Evolutionary conservation across 75 land plant species (phyloP).

Genomic region (Larix kaempferi): DNA sequence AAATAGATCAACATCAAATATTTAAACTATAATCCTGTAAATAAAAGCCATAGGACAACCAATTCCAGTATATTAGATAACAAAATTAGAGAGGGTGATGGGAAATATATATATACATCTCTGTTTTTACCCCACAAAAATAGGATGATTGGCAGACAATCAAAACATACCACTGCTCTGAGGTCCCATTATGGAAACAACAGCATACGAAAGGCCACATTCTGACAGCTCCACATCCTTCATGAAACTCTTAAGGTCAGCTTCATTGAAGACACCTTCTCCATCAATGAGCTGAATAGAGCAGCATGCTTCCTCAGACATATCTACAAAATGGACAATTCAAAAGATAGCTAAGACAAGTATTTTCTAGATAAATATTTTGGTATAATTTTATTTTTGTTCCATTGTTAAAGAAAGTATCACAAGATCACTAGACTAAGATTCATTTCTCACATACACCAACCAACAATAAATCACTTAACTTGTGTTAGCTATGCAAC

Average conservation of each 20-base stretch:
- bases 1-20: no score
- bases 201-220: conserved; percentile 87
- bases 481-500: background rate
- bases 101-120: no score
- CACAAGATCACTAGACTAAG: background rate
- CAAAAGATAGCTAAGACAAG: conserved; percentile 3
- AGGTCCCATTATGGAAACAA: conserved; percentile 96
- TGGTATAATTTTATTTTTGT: background rate
- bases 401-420: background rate
- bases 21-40: no score
- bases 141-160: background rate
- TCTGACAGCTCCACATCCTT: conserved; percentile 56
- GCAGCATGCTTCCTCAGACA: conserved; percentile 19
- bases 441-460: background rate
- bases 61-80: no score
- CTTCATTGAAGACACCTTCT: conserved; percentile 60
- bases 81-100: no score
- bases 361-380: background rate
- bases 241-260: conserved; percentile 51
- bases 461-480: background rate
- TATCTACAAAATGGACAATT: conserved; percentile 19
- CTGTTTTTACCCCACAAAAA: no score
- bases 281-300: conserved; percentile 80
- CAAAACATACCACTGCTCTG: conserved; percentile 78
- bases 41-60: no score